Conservation (phyloP, 2,329 filamentous ascomycete genomes). For the Knufia fluminis region DNA sequence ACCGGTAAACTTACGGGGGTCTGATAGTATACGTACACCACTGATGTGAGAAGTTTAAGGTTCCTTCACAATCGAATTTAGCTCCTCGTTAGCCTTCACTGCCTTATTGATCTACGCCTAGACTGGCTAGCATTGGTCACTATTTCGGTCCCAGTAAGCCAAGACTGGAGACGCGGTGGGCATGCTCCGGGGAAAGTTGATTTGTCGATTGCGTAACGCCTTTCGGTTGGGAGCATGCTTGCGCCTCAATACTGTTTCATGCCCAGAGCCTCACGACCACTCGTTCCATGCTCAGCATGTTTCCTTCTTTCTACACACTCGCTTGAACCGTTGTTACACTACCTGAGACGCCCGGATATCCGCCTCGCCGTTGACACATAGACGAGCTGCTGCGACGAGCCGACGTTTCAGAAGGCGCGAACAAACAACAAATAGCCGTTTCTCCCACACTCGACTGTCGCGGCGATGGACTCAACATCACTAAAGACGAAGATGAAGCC, state of each 20-base stretch:
- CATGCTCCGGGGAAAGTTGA: not conserved
- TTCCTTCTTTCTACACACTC: not conserved
- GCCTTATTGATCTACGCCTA: not conserved
- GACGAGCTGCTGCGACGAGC: not conserved
- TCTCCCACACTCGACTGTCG: not conserved
- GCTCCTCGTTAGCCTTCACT: not conserved
- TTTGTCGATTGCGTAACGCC: not conserved
- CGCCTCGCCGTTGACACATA: not conserved
- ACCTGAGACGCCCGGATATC: not conserved
- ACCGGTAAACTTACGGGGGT: too few relatives aligned
- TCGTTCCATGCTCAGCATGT: not conserved
- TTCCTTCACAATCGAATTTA: not conserved
- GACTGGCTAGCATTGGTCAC: not conserved
- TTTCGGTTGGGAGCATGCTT: not conserved
- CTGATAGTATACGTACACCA: not conserved
- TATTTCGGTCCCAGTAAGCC: not conserved
- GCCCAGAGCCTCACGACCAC: not conserved
- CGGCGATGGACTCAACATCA: not conserved
- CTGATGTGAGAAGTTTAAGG: not conserved
- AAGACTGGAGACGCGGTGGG: not conserved
- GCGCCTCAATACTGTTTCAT: not conserved
- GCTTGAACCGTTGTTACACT: not conserved
- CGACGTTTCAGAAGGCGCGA: not conserved
- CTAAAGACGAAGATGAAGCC: conserved; percentile 16
- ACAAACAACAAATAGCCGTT: not conserved